These are phyloP conservation scores for Nakazawaea sp. DNA, from an alignment of 805 yeast genomes.

Conservation along the genomic window DNA sequence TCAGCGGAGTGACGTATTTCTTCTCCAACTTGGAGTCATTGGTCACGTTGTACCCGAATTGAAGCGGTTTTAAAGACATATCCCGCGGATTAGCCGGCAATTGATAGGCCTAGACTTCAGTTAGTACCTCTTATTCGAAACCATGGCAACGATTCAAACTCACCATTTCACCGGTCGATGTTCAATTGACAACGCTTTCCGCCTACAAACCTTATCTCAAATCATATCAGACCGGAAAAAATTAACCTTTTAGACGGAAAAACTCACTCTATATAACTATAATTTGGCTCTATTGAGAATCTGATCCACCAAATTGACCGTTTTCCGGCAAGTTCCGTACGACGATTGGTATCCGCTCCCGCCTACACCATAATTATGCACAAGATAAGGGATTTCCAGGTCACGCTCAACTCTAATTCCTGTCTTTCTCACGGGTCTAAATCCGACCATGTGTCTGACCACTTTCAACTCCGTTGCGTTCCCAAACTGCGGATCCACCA, in stretches of 20 bases:
- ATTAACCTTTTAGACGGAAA: too few relatives aligned
- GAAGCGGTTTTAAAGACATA: constrained; percentile 8
- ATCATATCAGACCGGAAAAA: too few relatives aligned
- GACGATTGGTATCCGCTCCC: constrained; percentile 77
- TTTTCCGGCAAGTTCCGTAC: constrained; percentile 51
- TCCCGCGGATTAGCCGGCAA: constrained; percentile 8
- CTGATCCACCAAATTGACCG: constrained; percentile 27
- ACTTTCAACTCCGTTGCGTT: constrained; percentile 35
- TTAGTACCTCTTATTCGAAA: too few relatives aligned
- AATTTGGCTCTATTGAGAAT: constrained; percentile 18
- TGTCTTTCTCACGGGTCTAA: constrained; percentile 58
- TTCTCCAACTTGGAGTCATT: background rate
- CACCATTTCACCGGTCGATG: too few relatives aligned
- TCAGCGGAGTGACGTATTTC: background rate
- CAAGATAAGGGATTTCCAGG: constrained; percentile 24
- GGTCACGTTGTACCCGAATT: constrained; percentile 2
- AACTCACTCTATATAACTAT: too few relatives aligned
- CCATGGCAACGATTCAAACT: too few relatives aligned
- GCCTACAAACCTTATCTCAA: too few relatives aligned
- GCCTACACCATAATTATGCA: constrained; percentile 68
- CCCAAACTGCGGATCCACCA: constrained; percentile 22
- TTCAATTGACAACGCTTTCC: too few relatives aligned
- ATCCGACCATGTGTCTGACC: constrained; percentile 49
- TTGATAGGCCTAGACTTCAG: background rate
- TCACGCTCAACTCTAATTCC: constrained; percentile 50